Base-by-base conservation (phyloP, 225 moss, liverwort and hornwort species). In the Antitrichia curtipendula region DNA sequence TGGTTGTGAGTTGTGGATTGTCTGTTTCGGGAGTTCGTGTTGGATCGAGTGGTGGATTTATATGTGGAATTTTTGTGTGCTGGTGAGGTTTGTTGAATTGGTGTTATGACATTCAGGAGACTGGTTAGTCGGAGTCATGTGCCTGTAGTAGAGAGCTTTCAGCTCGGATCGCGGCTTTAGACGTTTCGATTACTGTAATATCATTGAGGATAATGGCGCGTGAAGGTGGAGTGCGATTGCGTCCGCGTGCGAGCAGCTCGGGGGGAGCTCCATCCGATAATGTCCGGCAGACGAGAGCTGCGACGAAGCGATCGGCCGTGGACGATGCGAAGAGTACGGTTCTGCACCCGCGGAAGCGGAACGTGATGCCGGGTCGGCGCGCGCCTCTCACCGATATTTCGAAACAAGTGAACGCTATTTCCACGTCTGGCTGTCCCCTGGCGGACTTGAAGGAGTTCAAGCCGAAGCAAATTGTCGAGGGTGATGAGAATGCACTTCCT, bases 281-380 rank as follows among this genome's bases (percentile, higher is more conserved):
- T 25, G 87, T 90, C 84, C 93, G 95, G n/a, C 94, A 93, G 78
- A 97, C 96, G 11, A 88, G 97, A 88, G 94, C 96, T 14, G 94
- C 97, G 22, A 87, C 97, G 53, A 97, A 97, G 85, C 92, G 97
- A 91, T 93, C 96, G 18, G 95, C 96, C 6, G 92, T 88, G 72
- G 96, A 97, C 59, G 97, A 95, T 54, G 75, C 89, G 12, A 90
- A 93, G 40, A 86, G 79, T 74, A 90, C 89, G 4, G 87, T 94
- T 29, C 58, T 91, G 72, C 95, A 94, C 34, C 90, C 89, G 24
- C 94, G 94, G 93, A 97, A 96, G 88, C 93, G 94, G 13, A 91
- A 90, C 11, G 95, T 92, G 49, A 95, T 91, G 87, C 92, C 90
- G 52, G 95, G 95, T 75, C 93, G 94, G 45, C 93, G 96, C 49